Evolutionary conservation across 2,329 filamentous ascomycete genomes (phyloP).

Genomic region (Mariannaea elegans): DNA sequence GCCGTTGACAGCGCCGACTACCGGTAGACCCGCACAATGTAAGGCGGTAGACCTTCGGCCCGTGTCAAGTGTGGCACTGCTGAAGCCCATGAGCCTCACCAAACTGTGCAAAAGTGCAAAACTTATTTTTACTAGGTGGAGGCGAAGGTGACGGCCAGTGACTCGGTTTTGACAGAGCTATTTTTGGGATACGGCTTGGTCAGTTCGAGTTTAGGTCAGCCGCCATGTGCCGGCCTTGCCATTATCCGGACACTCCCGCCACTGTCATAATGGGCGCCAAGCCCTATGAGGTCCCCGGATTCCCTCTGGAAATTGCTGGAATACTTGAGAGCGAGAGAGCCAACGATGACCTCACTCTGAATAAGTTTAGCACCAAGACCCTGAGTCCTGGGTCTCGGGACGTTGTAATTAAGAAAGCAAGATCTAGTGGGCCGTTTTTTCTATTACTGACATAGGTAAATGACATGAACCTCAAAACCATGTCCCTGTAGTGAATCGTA

Average conservation of each 20-base stretch:
- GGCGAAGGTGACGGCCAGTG: conserved; percentile 21
- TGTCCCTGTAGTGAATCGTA: conserved; percentile 2
- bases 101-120: not conserved
- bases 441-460: not conserved
- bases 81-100: conserved; percentile 28
- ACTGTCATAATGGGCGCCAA: conserved; percentile 21
- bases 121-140: conserved; percentile 18
- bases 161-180: conserved; percentile 28
- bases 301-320: conserved; percentile 22
- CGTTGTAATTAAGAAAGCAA: not conserved
- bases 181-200: conserved; percentile 36
- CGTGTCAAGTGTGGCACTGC: conserved; percentile 26
- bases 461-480: not conserved
- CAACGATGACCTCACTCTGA: conserved; percentile 33
- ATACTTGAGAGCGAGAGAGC: conserved; percentile 1
- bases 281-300: conserved; percentile 27
- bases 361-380: conserved; percentile 15
- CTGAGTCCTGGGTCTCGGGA: conserved; percentile 14
- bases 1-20: not conserved
- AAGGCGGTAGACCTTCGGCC: conserved; percentile 11
- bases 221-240: conserved; percentile 35
- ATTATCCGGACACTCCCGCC: conserved; percentile 30
- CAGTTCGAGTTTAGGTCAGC: conserved; percentile 25
- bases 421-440: not conserved
- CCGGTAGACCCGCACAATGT: not conserved